Percentiles rank a stretch among this genome's conserved stretches.
These are phyloP conservation scores for Ceratocystis destructans DNA, from an alignment of 2,329 filamentous ascomycete species.

Conservation along the genomic window DNA sequence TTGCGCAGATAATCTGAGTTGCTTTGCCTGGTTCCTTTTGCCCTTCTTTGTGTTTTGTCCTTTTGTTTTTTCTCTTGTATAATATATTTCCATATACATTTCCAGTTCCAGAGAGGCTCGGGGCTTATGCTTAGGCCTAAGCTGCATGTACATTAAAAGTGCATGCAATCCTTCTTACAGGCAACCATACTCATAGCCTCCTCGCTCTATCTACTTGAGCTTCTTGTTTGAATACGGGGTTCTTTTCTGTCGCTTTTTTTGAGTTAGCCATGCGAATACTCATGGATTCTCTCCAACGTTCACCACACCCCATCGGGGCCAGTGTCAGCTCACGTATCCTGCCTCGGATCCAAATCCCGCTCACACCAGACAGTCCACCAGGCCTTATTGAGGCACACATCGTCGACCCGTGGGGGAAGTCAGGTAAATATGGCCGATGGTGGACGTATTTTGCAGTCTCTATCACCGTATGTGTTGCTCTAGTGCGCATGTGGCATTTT, in stretches of 20 bases:
- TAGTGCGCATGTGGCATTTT: constrained; percentile 68
- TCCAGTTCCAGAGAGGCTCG: not conserved
- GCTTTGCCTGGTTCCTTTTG: not conserved
- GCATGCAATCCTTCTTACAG: not conserved
- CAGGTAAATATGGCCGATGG: constrained; percentile 72
- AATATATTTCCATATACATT: not conserved
- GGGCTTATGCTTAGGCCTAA: not conserved
- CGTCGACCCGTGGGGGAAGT: constrained; percentile 65
- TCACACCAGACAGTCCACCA: constrained; percentile 45
- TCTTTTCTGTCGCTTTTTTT: not conserved
- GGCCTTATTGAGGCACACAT: constrained; percentile 49
- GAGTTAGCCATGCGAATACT: not conserved
- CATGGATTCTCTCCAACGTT: not conserved
- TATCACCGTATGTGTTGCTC: constrained; percentile 50
- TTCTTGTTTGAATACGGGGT: not conserved
- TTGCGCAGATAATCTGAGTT: not conserved
- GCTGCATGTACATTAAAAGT: not conserved
- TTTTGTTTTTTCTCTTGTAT: not conserved
- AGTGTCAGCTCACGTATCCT: not conserved
- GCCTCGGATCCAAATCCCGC: constrained; percentile 39
- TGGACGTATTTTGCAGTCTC: constrained; percentile 81
- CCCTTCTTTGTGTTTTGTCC: too few relatives aligned
- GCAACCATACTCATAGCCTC: not conserved
- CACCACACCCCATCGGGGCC: constrained; percentile 29
- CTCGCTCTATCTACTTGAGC: not conserved